Evolutionary conservation across 176 grass and related monocot genomes (phyloP).

Genomic region (Coix lacrymajobi): DNA sequence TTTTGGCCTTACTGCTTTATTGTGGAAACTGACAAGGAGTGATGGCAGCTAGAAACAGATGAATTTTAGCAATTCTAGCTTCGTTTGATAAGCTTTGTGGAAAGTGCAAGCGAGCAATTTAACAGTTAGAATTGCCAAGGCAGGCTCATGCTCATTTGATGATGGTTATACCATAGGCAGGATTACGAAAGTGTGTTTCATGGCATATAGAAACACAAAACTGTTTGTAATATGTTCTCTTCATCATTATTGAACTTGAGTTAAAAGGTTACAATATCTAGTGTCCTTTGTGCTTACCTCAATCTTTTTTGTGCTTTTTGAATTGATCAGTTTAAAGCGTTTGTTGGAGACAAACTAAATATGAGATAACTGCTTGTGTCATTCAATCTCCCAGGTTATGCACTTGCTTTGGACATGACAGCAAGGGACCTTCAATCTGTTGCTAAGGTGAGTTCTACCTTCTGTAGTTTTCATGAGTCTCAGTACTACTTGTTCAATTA

Average conservation of each 20-base stretch:
- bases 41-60: neutral
- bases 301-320: neutral
- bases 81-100: neutral
- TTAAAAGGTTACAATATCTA: neutral
- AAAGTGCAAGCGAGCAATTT: neutral
- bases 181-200: neutral
- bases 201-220: neutral
- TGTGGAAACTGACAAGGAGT: neutral
- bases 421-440: conserved; percentile 85
- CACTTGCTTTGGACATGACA: conserved; percentile 98
- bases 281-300: neutral
- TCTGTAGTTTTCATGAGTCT: neutral
- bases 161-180: neutral
- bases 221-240: neutral
- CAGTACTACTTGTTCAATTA: neutral
- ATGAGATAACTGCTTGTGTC: neutral
- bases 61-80: neutral
- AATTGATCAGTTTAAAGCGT: neutral
- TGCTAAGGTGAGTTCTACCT: conserved; percentile 55
- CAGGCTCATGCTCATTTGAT: neutral
- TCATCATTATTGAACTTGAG: neutral
- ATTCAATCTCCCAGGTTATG: conserved; percentile 61
- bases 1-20: neutral
- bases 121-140: neutral
- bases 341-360: neutral